phyloP scores from a whole-genome alignment of 2,329 filamentous ascomycete species.

The Ramularia collo-cygni region DNA sequence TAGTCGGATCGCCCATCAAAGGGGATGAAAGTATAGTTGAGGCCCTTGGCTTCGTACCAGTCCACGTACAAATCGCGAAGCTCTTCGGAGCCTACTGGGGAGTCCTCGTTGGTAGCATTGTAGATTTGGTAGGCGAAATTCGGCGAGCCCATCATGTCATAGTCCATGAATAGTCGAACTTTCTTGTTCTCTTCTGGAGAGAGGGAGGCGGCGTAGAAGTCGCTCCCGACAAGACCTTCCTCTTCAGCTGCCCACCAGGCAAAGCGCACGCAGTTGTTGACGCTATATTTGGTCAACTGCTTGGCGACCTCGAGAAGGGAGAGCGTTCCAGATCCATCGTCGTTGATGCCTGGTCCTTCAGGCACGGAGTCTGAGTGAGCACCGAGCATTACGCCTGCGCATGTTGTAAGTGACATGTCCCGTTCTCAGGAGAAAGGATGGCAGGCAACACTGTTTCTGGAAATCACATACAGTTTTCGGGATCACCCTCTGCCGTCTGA shows the following conservation, averaged over 20 bases:
- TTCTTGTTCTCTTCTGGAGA: slow-evolving; percentile 46
- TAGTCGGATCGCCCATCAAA: slow-evolving; percentile 18
- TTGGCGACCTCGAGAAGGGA: slow-evolving; percentile 53
- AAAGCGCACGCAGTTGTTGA: slow-evolving; percentile 64
- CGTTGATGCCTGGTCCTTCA: slow-evolving; percentile 67
- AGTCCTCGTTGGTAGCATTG: slow-evolving; percentile 35
- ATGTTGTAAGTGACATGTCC: slow-evolving; percentile 34
- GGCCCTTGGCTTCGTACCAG: slow-evolving; percentile 11
- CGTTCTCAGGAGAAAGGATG: slow-evolving; percentile 4
- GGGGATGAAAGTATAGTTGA: slow-evolving; percentile 16
- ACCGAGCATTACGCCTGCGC: slow-evolving; percentile 28
- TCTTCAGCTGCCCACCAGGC: slow-evolving; percentile 59
- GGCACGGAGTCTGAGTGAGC: slow-evolving; percentile 35
- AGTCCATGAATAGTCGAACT: slow-evolving; percentile 62
- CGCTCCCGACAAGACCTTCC: slow-evolving; percentile 51
- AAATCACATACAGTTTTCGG: slow-evolving; percentile 44
- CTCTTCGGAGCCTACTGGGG: slow-evolving; percentile 13
- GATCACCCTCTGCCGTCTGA: slow-evolving; percentile 34
- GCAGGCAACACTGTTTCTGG: too few relatives aligned
- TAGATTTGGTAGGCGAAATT: slow-evolving; percentile 52
- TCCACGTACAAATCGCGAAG: slow-evolving; percentile 15
- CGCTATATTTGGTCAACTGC: slow-evolving; percentile 61
- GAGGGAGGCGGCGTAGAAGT: slow-evolving; percentile 44
- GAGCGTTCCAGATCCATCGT: slow-evolving; percentile 64
- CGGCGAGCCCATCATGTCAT: slow-evolving; percentile 62